Base-by-base conservation (phyloP, 495 filamentous ascomycete species). In the Penicillium dipodomyicola region DNA sequence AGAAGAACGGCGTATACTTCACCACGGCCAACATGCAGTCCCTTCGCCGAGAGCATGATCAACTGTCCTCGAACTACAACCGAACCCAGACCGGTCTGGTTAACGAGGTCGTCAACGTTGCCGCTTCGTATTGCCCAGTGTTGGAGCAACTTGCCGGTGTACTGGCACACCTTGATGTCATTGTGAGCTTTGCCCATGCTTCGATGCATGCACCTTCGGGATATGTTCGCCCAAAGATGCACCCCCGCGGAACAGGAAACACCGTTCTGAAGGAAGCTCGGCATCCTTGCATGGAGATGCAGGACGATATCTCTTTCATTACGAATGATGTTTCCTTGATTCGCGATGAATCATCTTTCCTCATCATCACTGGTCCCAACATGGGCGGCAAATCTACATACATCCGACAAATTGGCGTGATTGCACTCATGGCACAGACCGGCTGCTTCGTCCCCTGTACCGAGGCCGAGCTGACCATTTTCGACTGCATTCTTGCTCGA, bases 381-480 rank as follows among this genome's bases (percentile, higher is more conserved):
- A 97, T 97, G 95, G 94, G 94, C 61, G 94, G 94, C 62, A 99
- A 99, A 74, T 96, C 90, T 14, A 97, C 94, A 4, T 99, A 97
- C 74, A 99, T 99, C 70, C 89, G 95, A 10, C 92, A 96, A 68
- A 96, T 97, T 41, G 94, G 94, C 32, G 93, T 96, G 41, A 95
- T 99, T 57, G 95, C 94, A 1, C 82, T 99, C 23, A 95, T 99
- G 93, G 94, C 94, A 3, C 94, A 99, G 68, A 84, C 92, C 35
- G 94, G 94, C 56, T 97, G 91, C 77, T 99, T 97, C 67, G 95
- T 99, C 3, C 94, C 94, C 10, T 96, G 91, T 68, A 77, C 85
- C 2, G 87, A 91, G 58, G 93, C 94, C 17, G 92, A 96, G 64
- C 75, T 99, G 50, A 96, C 91, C 23, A 91, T 99, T 56, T 99